These are phyloP conservation scores for Alternaria solani DNA, from an alignment of 2,329 filamentous ascomycete species.

Conservation along the genomic window DNA sequence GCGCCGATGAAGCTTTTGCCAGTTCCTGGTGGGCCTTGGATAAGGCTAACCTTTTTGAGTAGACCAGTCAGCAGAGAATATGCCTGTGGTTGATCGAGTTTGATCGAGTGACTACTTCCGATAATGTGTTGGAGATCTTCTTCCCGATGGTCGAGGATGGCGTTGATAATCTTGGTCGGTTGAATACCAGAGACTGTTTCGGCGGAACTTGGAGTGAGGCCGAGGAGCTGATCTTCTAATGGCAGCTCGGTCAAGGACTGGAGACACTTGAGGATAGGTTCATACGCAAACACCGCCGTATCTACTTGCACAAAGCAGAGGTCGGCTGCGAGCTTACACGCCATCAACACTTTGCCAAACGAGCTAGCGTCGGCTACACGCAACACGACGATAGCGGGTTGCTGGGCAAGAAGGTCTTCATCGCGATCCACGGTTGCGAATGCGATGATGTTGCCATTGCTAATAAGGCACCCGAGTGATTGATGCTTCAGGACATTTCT, in stretches of 20 bases:
- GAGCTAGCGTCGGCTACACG: conserved; percentile 60
- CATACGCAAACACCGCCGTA: conserved; percentile 72
- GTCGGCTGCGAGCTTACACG: conserved; percentile 31
- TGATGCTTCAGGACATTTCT: conserved; percentile 65
- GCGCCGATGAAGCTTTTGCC: conserved; percentile 80
- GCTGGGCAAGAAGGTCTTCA: conserved; percentile 53
- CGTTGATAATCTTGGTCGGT: conserved; percentile 34
- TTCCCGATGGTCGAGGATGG: conserved; percentile 27
- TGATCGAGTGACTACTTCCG: conserved; percentile 34
- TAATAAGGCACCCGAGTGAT: conserved; percentile 68
- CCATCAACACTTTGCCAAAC: conserved; percentile 57
- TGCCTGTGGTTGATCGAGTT: conserved; percentile 64
- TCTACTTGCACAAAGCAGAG: conserved; percentile 67
- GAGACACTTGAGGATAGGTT: conserved; percentile 69
- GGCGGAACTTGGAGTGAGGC: conserved; percentile 21
- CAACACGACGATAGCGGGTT: conserved; percentile 60
- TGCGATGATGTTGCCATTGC: conserved; percentile 60
- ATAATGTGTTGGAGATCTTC: conserved; percentile 32
- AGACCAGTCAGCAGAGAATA: conserved; percentile 65
- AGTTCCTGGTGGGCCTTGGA: conserved; percentile 80
- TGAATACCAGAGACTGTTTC: conserved; percentile 35
- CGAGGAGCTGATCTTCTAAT: conserved; percentile 63
- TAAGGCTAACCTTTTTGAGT: conserved; percentile 63
- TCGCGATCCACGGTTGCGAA: conserved; percentile 69
- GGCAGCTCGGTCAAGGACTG: conserved; percentile 65